Conservation (phyloP, 2,329 filamentous ascomycete genomes). For the Trichophyton rubrum region DNA sequence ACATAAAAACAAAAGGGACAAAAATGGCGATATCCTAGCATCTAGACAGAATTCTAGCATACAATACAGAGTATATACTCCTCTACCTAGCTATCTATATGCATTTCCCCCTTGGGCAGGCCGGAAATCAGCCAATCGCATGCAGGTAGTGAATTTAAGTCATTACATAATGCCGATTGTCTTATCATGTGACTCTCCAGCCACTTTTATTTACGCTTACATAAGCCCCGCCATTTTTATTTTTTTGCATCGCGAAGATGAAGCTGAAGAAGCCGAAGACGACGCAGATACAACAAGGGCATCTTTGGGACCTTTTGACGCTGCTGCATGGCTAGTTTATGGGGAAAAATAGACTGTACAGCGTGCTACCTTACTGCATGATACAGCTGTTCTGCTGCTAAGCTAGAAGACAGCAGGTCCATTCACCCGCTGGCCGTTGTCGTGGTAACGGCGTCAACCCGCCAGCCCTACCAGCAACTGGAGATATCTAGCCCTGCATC, state of each 20-base stretch:
- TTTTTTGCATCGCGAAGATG: neutral
- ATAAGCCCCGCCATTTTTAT: slow-evolving; percentile 13
- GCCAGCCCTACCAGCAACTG: neutral
- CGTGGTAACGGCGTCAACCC: slow-evolving; percentile 1
- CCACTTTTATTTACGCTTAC: slow-evolving; percentile 8
- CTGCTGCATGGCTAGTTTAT: neutral
- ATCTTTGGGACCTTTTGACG: neutral
- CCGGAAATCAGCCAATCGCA: neutral
- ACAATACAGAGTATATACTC: too few relatives aligned
- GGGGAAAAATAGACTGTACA: neutral
- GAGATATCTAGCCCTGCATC: neutral
- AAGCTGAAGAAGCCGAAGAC: neutral
- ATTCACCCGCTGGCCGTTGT: neutral
- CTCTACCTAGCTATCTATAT: too few relatives aligned
- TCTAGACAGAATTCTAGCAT: neutral
- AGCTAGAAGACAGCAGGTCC: neutral
- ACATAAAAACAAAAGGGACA: neutral
- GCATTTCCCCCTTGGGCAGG: too few relatives aligned
- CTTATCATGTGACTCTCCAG: neutral
- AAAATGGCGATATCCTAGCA: neutral
- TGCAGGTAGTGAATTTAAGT: neutral
- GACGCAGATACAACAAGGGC: neutral
- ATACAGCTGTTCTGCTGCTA: neutral
- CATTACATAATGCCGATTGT: neutral
- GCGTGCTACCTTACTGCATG: neutral